Percentiles rank a stretch among this genome's conserved stretches.
Conservation (phyloP, 2,329 filamentous ascomycete species). For the Talaromyces marneffei region DNA sequence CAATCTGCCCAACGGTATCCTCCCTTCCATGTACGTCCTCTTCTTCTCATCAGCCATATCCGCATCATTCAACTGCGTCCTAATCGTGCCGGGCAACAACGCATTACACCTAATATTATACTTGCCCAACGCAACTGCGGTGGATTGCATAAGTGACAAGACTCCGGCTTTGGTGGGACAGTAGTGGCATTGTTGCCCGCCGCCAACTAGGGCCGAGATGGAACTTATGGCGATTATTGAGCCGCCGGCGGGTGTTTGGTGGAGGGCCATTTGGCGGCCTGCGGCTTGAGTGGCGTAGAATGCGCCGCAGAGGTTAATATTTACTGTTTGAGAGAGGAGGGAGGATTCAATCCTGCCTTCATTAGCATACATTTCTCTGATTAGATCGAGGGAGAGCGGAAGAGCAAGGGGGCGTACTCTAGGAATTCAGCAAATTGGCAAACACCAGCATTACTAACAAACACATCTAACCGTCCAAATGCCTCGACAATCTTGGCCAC, state of each 20-base stretch:
- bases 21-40: conserved; percentile 69
- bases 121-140: conserved; percentile 69
- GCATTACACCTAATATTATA: conserved; percentile 78
- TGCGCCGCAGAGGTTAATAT: conserved; percentile 80
- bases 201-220: conserved; percentile 51
- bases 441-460: conserved; percentile 82
- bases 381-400: neutral
- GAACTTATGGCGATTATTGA: conserved; percentile 57
- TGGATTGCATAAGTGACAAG: conserved; percentile 74
- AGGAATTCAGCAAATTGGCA: conserved; percentile 86
- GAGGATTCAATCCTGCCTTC: conserved; percentile 55
- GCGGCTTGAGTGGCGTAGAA: conserved; percentile 84
- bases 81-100: conserved; percentile 73
- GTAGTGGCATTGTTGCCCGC: conserved; percentile 74
- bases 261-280: conserved; percentile 75
- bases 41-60: conserved; percentile 70
- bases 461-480: conserved; percentile 60
- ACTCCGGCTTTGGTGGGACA: conserved; percentile 85
- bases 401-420: conserved; percentile 45
- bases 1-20: conserved; percentile 73
- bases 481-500: conserved; percentile 58
- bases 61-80: conserved; percentile 77
- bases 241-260: conserved; percentile 61
- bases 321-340: conserved; percentile 65
- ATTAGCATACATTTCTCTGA: neutral